Evolutionary conservation across 169 alveolate species (phyloP), one percentile per base, ranked within the genome.

Genomic region (Condylostoma magnum): DNA sequence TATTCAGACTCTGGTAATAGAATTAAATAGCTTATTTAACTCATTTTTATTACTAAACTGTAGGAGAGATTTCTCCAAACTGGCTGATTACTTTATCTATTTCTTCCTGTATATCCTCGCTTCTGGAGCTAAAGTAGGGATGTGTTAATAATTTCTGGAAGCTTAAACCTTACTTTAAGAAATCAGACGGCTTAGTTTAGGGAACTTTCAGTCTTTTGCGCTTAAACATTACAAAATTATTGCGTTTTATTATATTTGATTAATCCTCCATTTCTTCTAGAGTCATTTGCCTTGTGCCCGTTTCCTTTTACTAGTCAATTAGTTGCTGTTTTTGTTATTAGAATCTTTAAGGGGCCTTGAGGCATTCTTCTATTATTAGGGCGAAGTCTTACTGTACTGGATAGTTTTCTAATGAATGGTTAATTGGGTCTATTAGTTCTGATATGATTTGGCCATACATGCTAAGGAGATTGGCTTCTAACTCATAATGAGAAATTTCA

Each of bases 371-470:
- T 1, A 77, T 25, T 18, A 77, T 70, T 56, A 77, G 72, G 31
- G 69, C 85, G 8, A 77, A 47, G 1, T 67, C 71, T 10, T 66
- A 37, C 22, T 36, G 34, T 25, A 69, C 74, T 20, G 69, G 63
- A n/a, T 76, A 34, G 38, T 77, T 63, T 18, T 43, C 20, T 2
- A 36, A 60, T 10, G 22, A 20, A 33, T 53, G 56, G 51, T 75
- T 56, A 30, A 58, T 63, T 2, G 89, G n/a, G n/a, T n/a, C 76
- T 53, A 82, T 79, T 67, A 85, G 53, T 63, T 85, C 87, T n/a
- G 76, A 50, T 41, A 85, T 58, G 4, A 85, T 57, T 67, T 73
- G 57, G 44, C 86, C 86, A 52, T 74, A 85, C 51, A 69, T 81
- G 52, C 66, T 57, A 10, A 85, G 70, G 30, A 76, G 48, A 52